Evolutionary conservation across 2,329 filamentous ascomycete species (phyloP), one percentile per base, ranked within the genome.

Genomic region (Pseudogymnoascus sp.): DNA sequence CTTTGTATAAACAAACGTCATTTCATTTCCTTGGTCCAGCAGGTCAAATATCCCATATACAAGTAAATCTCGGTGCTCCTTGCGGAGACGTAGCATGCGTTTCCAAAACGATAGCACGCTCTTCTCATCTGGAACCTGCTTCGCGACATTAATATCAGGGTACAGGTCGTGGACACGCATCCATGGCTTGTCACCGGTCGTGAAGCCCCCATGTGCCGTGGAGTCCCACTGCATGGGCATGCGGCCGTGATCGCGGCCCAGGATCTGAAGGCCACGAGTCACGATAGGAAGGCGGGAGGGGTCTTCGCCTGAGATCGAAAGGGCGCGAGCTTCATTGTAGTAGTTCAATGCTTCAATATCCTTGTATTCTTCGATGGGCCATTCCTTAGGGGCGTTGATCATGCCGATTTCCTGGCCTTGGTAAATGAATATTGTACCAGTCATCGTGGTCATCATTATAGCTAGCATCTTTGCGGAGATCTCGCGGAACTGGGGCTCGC

Each of bases 201-300:
- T 84, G 73, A 89, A 89, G 1, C 86, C 86, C 0, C 81, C 83
- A 63, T 84, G 77, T 0, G 74, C 69, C 0, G 73, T 72, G 0
- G 70, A 75, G 60, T 77, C 77, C 86, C 86, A 89, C 63, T 86
- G 83, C 74, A 90, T 82, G 0, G 86, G 86, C 3, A 82, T 79
- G n/a, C 86, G 77, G 8, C 83, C 79, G 67, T 89, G 82, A 68
- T 89, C 85, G 30, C 84, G 75, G 5, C 79, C 84, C 28, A 87
- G 78, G 61, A 79, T 75, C 63, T 83, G 79, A 58, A 88, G 73
- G 37, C 80, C 75, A 26, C 39, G 39, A 26, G 39, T 45, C 6
- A 45, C 39, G 6, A 45, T 45, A n/a, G 39, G 39, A 26, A 45
- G 39, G 9, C 39, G 39, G 19, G 39, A 45, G 12, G 39, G 39